phyloP scores from a whole-genome alignment of 106 monocot species.

The Hemerocallis citrina region DNA sequence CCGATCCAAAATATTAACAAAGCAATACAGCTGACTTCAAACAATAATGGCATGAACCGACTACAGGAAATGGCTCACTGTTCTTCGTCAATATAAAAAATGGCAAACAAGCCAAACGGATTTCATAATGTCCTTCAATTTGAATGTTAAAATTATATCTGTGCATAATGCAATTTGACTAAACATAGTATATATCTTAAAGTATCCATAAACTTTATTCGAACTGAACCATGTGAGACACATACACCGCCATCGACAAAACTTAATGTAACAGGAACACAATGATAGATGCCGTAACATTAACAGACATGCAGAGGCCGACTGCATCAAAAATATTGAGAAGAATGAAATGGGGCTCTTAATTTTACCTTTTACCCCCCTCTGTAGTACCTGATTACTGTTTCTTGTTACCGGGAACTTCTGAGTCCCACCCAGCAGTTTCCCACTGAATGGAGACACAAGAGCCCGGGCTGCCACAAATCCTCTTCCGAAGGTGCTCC shows the following conservation, averaged over 20 bases:
- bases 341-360: not conserved
- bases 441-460: conserved; percentile 22
- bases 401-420: conserved; percentile 11
- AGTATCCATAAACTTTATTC: not conserved
- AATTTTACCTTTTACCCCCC: not conserved
- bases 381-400: conserved; percentile 5
- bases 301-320: not conserved
- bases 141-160: not conserved
- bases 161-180: not conserved
- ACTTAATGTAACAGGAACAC: not conserved
- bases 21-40: not conserved
- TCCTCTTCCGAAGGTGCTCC: conserved; percentile 34
- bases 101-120: not conserved
- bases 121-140: not conserved
- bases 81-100: too few relatives aligned
- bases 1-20: not conserved
- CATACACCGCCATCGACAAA: not conserved
- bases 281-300: not conserved
- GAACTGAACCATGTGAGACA: not conserved
- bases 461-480: conserved; percentile 10
- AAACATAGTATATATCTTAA: too few relatives aligned
- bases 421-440: conserved; percentile 22
- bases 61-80: too few relatives aligned
- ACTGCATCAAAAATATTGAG: not conserved
- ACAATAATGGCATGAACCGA: not conserved